These are phyloP conservation scores for Grosmannia huntii DNA, from an alignment of 2,329 filamentous ascomycete species.

Conservation along the genomic window DNA sequence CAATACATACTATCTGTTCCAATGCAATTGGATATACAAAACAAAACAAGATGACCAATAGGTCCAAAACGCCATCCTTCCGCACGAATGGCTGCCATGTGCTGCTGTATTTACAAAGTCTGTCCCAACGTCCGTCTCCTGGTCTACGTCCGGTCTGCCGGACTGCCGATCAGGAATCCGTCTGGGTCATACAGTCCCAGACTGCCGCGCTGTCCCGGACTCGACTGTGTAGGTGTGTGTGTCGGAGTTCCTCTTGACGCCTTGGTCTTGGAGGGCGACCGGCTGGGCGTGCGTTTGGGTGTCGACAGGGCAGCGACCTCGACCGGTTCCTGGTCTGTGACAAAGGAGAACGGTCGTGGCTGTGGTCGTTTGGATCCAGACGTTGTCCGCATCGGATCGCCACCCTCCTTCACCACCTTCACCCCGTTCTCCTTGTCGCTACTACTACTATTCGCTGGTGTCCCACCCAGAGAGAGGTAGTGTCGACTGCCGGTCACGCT, in stretches of 20 bases:
- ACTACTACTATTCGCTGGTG: not conserved
- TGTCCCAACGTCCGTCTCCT: too few relatives aligned
- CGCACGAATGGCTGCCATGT: too few relatives aligned
- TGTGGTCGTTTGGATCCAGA: not conserved
- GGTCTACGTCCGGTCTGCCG: constrained; percentile 15
- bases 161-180: constrained; percentile 28
- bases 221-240: not conserved
- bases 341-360: not conserved
- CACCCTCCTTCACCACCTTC: not conserved
- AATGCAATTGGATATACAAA: too few relatives aligned
- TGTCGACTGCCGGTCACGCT: constrained; percentile 9
- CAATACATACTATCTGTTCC: too few relatives aligned
- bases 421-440: constrained; percentile 5
- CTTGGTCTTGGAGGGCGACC: not conserved
- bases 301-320: not conserved
- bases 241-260: not conserved
- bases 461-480: constrained; percentile 10
- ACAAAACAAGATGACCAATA: too few relatives aligned
- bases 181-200: constrained; percentile 30
- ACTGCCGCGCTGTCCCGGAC: constrained; percentile 18
- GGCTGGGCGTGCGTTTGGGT: not conserved
- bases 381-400: not conserved
- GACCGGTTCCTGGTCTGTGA: not conserved
- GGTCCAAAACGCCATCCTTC: too few relatives aligned
- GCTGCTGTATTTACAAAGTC: too few relatives aligned